A percentile compares a stretch with the other conserved stretches of the same genome.
Evolutionary conservation across 2,329 filamentous ascomycete species (phyloP).

Genomic region (Cryphonectria parasitica): DNA sequence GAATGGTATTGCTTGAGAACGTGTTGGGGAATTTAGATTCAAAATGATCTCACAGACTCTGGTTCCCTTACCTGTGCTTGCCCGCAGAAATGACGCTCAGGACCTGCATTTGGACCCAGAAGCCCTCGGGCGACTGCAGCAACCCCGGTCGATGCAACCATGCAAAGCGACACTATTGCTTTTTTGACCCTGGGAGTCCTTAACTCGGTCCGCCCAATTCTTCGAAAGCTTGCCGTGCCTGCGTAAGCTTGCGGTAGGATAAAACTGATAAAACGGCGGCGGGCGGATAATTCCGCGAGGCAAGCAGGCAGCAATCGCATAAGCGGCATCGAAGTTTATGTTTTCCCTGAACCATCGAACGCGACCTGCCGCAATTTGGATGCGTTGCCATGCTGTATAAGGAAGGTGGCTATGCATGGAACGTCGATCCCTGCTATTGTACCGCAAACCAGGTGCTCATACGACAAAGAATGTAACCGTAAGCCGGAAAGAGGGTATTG

Average conservation of each 20-base stretch:
- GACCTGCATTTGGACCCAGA: no score
- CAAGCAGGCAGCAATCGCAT: background rate
- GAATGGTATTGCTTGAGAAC: no score
- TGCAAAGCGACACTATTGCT: no score
- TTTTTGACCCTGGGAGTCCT: background rate
- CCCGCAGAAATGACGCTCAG: no score
- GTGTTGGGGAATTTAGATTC: no score
- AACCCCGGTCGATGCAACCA: no score
- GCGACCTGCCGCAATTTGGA: background rate
- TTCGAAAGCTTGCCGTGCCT: background rate
- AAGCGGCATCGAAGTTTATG: background rate
- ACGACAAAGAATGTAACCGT: background rate
- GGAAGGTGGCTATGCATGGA: conserved; percentile 3
- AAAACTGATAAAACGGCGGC: background rate
- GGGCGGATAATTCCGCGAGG: background rate
- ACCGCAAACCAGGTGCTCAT: background rate
- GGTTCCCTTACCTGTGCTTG: no score
- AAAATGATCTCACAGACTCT: no score
- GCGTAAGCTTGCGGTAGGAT: background rate
- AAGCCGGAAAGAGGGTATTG: background rate
- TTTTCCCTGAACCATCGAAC: background rate
- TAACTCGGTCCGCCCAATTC: background rate
- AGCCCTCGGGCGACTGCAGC: no score
- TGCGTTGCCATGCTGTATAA: background rate
- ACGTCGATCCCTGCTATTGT: background rate